Base-by-base conservation (phyloP, 768 basidiomycete genomes). In the Termitomyces sp. region DNA sequence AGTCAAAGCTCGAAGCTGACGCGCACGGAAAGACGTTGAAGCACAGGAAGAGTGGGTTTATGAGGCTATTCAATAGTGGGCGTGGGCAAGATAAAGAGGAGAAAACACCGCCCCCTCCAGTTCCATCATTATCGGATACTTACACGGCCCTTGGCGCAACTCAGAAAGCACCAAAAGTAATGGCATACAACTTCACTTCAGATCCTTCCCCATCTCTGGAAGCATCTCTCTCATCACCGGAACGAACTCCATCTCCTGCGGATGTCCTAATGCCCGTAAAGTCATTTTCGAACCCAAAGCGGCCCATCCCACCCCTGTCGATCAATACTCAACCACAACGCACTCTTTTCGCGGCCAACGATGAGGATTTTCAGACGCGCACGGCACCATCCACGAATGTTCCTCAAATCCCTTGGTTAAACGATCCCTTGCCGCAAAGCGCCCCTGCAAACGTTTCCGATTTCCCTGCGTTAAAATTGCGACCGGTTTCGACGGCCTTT, bases 41-140 rank as follows among this genome's bases (percentile, higher is more conserved):
- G 66, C 88, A 88, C 62, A 92, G 89, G 78, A 92, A 89, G 71
- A 92, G 91, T 64, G 91, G 82, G 8, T 91, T 94, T 69, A 84
- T 93, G 87, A 79, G 88, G 55, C 74, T 94, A 12, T 92, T 93
- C 69, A 85, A 87, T 67, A 79, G 80, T 18, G 74, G 71, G 20
- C 84, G 80, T 68, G 70, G 72, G 39, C 80, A 79, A 55, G 80
- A 85, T 46, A 78, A 73, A 68, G 81, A 83, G 45, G 79, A 83
- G 22, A 74, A 69, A 60, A 69, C 68, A 5, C 72, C 73, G 8
- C 81, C 82, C 1, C 86, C 86, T 7, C 86, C 90, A 18, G 79
- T 90, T 9, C 87, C 88, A 13, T 71, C 80, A 11, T 66, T 84
- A 36, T 73, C 77, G 5, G 79, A 81, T 56, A 67, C 67, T 40